Percentiles rank a stretch among this genome's conserved stretches.
Conservation (phyloP, 768 basidiomycete species). For the Leccinum broughii region DNA sequence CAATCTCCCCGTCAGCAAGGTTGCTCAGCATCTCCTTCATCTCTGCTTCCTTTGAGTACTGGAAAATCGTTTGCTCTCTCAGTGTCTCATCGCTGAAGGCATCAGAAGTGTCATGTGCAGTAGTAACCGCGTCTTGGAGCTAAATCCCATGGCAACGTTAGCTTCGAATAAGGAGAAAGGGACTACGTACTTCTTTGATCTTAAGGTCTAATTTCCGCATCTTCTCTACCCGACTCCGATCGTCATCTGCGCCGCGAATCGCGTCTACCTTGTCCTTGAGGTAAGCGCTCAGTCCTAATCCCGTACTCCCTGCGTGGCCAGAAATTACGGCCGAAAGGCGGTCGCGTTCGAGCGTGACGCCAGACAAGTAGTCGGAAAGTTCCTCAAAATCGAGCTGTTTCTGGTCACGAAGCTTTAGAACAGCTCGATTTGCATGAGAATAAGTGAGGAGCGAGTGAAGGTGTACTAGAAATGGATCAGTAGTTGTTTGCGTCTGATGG, state of each 20-base stretch:
- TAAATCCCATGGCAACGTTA: constrained; percentile 32
- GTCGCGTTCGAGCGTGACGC: constrained; percentile 92
- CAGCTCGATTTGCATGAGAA: constrained; percentile 89
- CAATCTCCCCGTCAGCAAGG: constrained; percentile 92
- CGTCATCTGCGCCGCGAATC: constrained; percentile 90
- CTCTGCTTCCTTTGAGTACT: constrained; percentile 87
- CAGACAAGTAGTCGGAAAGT: constrained; percentile 89
- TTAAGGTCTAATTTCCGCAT: constrained; percentile 90
- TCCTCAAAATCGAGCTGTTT: constrained; percentile 99
- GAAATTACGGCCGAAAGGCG: constrained; percentile 85
- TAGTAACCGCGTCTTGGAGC: constrained; percentile 96
- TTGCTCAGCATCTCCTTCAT: constrained; percentile 95
- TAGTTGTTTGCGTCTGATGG: constrained; percentile 79
- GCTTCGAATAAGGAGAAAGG: not conserved
- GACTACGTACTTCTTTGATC: constrained; percentile 82
- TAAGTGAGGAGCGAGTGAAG: constrained; percentile 93
- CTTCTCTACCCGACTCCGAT: constrained; percentile 88
- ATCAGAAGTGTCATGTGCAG: constrained; percentile 93
- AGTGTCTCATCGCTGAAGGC: constrained; percentile 96
- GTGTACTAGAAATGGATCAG: constrained; percentile 88
- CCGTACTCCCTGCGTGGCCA: constrained; percentile 84
- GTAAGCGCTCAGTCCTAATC: constrained; percentile 85
- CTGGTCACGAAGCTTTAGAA: constrained; percentile 94
- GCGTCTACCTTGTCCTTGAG: constrained; percentile 91
- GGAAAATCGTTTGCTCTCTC: constrained; percentile 87